Evolutionary conservation across 2,329 filamentous ascomycete genomes (phyloP).

Genomic region (Cordyceps javanica): DNA sequence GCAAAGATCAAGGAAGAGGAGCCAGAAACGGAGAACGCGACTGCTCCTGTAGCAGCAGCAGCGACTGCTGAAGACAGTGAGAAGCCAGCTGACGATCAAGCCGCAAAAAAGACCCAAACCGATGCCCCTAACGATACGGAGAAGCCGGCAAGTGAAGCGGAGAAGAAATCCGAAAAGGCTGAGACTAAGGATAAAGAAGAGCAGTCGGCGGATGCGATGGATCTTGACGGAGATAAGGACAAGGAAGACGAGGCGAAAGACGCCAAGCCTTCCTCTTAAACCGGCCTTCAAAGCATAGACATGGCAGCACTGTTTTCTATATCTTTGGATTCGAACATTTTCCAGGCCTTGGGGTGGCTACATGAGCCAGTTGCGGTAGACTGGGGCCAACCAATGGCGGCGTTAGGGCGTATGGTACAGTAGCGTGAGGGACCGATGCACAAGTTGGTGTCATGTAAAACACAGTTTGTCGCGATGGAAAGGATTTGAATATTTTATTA

Average conservation of each 20-base stretch:
- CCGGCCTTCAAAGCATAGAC: neutral
- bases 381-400: neutral
- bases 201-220: slow-evolving; percentile 26
- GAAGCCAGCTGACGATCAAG: slow-evolving; percentile 15
- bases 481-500: neutral
- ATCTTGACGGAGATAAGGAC: slow-evolving; percentile 26
- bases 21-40: slow-evolving; percentile 25
- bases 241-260: slow-evolving; percentile 17
- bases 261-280: neutral
- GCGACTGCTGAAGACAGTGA: slow-evolving; percentile 17
- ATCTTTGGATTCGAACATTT: neutral
- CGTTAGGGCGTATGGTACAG: slow-evolving; percentile 5
- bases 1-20: slow-evolving; percentile 37
- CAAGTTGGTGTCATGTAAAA: slow-evolving; percentile 2
- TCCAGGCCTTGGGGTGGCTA: neutral
- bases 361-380: neutral
- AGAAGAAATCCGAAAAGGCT: slow-evolving; percentile 11
- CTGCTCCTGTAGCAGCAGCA: slow-evolving; percentile 10
- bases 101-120: neutral
- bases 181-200: slow-evolving; percentile 17
- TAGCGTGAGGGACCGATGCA: neutral
- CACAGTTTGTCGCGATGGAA: neutral
- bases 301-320: neutral
- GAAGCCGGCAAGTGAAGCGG: slow-evolving; percentile 14
- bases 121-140: slow-evolving; percentile 3